These are phyloP conservation scores for Linnemannia exigua DNA, from an alignment of 192 early-diverging fungal genomes.

Conservation along the genomic window DNA sequence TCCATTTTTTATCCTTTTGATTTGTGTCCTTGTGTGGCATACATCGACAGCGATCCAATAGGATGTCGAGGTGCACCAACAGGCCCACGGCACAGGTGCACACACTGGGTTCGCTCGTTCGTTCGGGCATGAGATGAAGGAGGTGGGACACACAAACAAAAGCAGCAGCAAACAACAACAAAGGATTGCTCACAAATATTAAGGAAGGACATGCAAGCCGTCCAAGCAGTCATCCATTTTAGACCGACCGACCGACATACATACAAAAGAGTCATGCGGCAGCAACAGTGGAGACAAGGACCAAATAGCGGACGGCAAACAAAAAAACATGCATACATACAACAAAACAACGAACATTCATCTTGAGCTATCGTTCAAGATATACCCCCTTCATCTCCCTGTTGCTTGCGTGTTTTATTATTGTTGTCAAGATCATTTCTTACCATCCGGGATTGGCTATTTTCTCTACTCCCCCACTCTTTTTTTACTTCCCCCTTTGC, in stretches of 20 bases:
- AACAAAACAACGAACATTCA: background rate
- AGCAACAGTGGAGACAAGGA: background rate
- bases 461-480: too few species aligned
- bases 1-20: too few species aligned
- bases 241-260: background rate
- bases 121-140: background rate
- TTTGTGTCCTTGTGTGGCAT: too few species aligned
- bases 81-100: background rate
- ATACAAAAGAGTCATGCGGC: slow-evolving; percentile 5
- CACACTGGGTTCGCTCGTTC: background rate
- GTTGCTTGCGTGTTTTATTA: too few species aligned
- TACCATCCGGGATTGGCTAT: too few species aligned
- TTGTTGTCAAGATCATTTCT: too few species aligned
- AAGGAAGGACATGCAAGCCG: too few species aligned
- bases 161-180: background rate
- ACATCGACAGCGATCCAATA: background rate
- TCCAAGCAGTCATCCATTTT: too few species aligned
- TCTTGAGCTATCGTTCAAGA: too few species aligned
- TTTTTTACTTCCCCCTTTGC: background rate
- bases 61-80: background rate
- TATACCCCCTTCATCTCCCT: too few species aligned
- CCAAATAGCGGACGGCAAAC: too few species aligned
- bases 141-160: background rate
- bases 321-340: background rate
- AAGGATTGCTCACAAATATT: background rate